Evolutionary conservation across 495 filamentous ascomycete species (phyloP).

Genomic region (Hypoxylon crocopeplum): DNA sequence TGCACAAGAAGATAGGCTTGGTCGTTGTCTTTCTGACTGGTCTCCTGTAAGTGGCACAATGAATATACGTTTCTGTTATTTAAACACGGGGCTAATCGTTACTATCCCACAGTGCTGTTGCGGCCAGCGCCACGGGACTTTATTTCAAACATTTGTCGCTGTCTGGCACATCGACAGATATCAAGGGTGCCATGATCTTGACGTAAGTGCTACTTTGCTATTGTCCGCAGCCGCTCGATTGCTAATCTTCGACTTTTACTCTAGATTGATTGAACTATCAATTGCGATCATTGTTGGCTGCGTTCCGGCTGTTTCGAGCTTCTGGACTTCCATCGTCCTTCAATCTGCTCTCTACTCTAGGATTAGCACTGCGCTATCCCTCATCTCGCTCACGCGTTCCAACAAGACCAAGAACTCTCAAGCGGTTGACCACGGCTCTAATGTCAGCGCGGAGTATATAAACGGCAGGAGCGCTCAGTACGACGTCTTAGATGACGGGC

Average conservation of each 20-base stretch:
- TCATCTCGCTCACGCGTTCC: too few species aligned
- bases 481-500: too few species aligned
- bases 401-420: too few species aligned
- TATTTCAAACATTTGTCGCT: not conserved
- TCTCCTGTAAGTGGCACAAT: constrained; percentile 41
- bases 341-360: too few species aligned
- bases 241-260: not conserved
- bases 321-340: too few species aligned
- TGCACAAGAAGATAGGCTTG: constrained; percentile 46
- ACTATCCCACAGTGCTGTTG: constrained; percentile 14
- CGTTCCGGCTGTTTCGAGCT: constrained; percentile 2
- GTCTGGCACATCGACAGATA: not conserved
- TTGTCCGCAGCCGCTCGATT: not conserved
- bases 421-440: too few species aligned
- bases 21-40: constrained; percentile 47
- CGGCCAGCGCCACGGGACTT: not conserved
- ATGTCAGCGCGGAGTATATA: too few species aligned
- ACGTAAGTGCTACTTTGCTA: constrained; percentile 1
- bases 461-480: too few species aligned
- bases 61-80: not conserved
- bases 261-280: constrained; percentile 13
- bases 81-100: constrained; percentile 5
- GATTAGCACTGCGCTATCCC: too few species aligned
- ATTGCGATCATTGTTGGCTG: constrained; percentile 22
- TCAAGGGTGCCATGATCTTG: not conserved